Conservation (phyloP, 495 filamentous ascomycete genomes). For the Hypomontagnella monticulosa region DNA sequence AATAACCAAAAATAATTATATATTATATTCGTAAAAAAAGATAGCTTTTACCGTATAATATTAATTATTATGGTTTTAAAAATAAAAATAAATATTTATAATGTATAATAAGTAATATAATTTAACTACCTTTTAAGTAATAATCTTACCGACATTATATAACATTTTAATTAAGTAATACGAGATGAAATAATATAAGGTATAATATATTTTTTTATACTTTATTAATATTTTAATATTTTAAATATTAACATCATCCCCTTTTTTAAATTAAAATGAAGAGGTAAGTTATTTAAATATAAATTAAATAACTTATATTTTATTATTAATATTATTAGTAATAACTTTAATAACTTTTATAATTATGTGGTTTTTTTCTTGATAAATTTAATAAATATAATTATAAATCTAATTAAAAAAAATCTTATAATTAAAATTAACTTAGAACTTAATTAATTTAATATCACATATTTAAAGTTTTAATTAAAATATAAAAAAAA, state of each 20-base stretch:
- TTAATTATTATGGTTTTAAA: too few relatives aligned
- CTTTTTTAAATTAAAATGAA: not conserved
- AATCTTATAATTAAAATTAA: not conserved
- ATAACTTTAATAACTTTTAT: not conserved
- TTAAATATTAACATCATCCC: not conserved
- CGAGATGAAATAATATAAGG: not conserved
- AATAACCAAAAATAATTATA: not conserved
- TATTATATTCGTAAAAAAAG: not conserved
- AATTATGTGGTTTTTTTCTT: not conserved
- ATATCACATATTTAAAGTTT: not conserved
- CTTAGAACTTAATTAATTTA: not conserved
- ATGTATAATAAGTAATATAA: not conserved
- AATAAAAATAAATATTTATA: not conserved
- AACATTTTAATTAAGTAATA: not conserved
- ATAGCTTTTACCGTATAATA: not conserved
- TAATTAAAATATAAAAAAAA: not conserved
- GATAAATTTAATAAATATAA: not conserved
- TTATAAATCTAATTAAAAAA: not conserved
- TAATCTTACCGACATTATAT: not conserved
- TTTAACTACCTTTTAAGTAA: not conserved
- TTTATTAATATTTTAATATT: not conserved
- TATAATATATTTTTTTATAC: not conserved
- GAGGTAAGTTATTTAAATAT: not conserved
- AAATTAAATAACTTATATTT: not conserved
- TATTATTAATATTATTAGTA: not conserved